Evolutionary conservation across 1,139 yeast genomes (phyloP), one percentile per base, ranked within the genome.

Genomic region (Arxiozyma slooffiae): DNA sequence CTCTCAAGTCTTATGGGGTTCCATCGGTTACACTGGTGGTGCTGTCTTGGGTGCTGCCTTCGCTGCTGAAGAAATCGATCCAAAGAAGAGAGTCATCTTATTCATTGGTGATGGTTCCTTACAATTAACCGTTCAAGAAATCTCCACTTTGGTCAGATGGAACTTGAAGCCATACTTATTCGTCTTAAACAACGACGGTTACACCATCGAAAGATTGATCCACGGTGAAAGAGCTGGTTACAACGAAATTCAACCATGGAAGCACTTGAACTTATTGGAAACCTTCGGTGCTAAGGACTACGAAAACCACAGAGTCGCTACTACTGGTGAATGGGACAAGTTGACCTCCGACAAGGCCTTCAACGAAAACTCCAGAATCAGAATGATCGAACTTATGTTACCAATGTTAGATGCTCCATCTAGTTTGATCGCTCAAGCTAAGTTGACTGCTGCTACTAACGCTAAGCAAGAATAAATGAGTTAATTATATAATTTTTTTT

Each of bases 31-130:
- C 75, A 80, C 95, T 36, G 87, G 85, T 46, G 95, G 95, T 64
- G 85, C 95, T 49, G 77, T 87, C 38, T 71, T 82, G 54, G 96
- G 96, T 69, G 95, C 95, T 34, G 82, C 83, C 38, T 78, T 85
- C 74, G 95, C 95, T 23, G 85, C 89, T 54, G 80, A 80, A 63
- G 95, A 87, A 68, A 62, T 82, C 49, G 82, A 82, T 64, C 80
- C 82, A 49, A 67, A 69, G 57, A 81, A 79, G 68, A 79, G 95
- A 74, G 94, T 85, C 53, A 77, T 85, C 57, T 73, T 87, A 61
- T 86, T 87, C 69, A 85, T 85, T 54, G 96, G 96, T 70, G 96
- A 87, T 68, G 96, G 95, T 66, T 86, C 95, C 26, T 76, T 87
- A 66, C 96, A 87, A 71, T 76, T 86, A 69, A 85, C 95, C 4